Percentiles rank a stretch among this genome's conserved stretches.
Evolutionary conservation across 768 basidiomycete genomes (phyloP).

Genomic region (Leucosporidium yakuticum): DNA sequence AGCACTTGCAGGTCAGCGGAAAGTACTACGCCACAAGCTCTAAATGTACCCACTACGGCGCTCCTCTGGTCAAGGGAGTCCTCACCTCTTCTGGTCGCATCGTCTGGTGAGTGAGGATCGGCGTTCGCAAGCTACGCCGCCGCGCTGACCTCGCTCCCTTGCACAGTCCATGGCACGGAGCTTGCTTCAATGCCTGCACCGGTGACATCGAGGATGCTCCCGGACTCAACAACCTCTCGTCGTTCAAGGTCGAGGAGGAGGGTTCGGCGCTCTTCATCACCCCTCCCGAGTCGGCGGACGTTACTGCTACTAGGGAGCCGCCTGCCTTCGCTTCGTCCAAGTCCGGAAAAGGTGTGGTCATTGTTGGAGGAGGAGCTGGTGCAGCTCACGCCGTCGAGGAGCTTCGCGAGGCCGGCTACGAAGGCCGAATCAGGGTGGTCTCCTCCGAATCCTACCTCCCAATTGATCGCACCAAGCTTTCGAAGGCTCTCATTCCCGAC

Average conservation of each 20-base stretch:
- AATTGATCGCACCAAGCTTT: conserved; percentile 84
- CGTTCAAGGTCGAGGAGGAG: conserved; percentile 35
- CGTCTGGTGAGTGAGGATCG: conserved; percentile 50
- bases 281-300: conserved; percentile 36
- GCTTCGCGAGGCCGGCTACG: conserved; percentile 62
- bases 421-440: conserved; percentile 67
- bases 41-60: conserved; percentile 87
- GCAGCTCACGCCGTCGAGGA: conserved; percentile 58
- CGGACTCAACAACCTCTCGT: conserved; percentile 61
- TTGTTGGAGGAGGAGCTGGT: conserved; percentile 79
- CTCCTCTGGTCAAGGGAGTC: conserved; percentile 75
- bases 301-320: conserved; percentile 46
- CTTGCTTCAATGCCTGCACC: conserved; percentile 79
- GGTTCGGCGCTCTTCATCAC: conserved; percentile 26
- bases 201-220: conserved; percentile 90
- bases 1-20: conserved; percentile 1
- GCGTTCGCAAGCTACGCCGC: not conserved
- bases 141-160: not conserved
- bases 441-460: conserved; percentile 74
- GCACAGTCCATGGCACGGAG: conserved; percentile 78
- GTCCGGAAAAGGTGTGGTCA: conserved; percentile 62
- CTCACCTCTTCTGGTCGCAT: conserved; percentile 70
- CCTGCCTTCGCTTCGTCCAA: conserved; percentile 47
- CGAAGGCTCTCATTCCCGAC: conserved; percentile 76
- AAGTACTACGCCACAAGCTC: conserved; percentile 53